These are phyloP conservation scores for Schizonepeta tenuifolia DNA, from an alignment of 257 asterid genomes.

Conservation along the genomic window DNA sequence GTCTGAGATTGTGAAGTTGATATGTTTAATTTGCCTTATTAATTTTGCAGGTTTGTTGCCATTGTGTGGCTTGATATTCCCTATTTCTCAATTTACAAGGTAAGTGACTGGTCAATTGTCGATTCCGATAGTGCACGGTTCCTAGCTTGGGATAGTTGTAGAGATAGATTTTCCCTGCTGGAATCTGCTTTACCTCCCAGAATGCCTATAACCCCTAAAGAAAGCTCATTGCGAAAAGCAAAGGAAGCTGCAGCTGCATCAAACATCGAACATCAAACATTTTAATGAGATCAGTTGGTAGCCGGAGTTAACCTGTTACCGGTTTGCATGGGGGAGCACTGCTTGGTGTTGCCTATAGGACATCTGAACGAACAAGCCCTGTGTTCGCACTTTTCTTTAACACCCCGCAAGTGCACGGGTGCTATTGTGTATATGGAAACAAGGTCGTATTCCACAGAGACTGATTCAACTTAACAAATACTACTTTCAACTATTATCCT, in stretches of 20 bases:
- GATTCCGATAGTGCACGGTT: constrained; percentile 99
- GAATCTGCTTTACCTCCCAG: constrained; percentile 88
- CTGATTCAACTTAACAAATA: no score
- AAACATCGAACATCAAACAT: constrained; percentile 97
- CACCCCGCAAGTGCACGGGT: no score
- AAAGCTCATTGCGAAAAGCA: constrained; percentile 86
- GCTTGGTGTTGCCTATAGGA: constrained; percentile 95
- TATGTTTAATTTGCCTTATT: constrained; percentile 22
- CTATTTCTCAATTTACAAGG: constrained; percentile 89
- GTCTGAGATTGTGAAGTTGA: constrained; percentile 5
- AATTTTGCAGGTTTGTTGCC: constrained; percentile 81
- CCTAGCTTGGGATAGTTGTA: constrained; percentile 94
- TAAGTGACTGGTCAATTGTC: constrained; percentile 93
- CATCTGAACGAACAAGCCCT: constrained; percentile 87
- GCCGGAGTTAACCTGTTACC: constrained; percentile 84
- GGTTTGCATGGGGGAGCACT: constrained; percentile 96
- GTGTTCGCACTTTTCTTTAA: no score
- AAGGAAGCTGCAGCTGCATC: constrained; percentile 98
- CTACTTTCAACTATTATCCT: no score
- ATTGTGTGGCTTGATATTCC: constrained; percentile 99
- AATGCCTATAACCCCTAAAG: constrained; percentile 89
- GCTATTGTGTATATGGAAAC: no score
- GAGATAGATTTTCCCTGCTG: constrained; percentile 89
- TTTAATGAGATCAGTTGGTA: constrained; percentile 94
- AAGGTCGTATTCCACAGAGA: no score